These are phyloP conservation scores for Pyrus communis DNA, from an alignment of 306 rosid genomes.

Conservation along the genomic window DNA sequence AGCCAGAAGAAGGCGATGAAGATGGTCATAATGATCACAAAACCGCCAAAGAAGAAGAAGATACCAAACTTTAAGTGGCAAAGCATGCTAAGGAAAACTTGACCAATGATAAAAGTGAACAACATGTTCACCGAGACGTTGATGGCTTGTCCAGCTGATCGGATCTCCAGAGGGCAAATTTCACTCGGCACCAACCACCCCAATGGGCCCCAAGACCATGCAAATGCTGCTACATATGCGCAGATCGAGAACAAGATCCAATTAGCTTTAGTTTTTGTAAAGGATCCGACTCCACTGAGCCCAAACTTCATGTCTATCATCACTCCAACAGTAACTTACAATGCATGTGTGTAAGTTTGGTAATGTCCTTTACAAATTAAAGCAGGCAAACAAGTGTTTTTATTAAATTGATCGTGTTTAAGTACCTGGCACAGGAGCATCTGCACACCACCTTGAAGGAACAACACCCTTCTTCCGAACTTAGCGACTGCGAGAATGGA, in stretches of 20 bases:
- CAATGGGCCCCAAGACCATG: slow-evolving; percentile 82
- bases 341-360: background rate
- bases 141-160: slow-evolving; percentile 56
- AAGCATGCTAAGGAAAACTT: slow-evolving; percentile 17
- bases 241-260: slow-evolving; percentile 34
- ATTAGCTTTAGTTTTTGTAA: background rate
- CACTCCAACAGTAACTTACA: background rate
- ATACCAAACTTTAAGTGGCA: slow-evolving; percentile 17
- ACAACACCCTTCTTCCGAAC: background rate
- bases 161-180: slow-evolving; percentile 52
- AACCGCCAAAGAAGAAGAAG: slow-evolving; percentile 57
- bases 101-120: slow-evolving; percentile 61
- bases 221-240: slow-evolving; percentile 47
- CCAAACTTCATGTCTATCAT: background rate
- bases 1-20: slow-evolving; percentile 53
- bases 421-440: background rate
- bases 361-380: background rate
- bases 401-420: background rate
- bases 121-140: slow-evolving; percentile 60
- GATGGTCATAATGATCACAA: slow-evolving; percentile 42
- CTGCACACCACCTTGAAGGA: background rate
- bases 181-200: slow-evolving; percentile 79
- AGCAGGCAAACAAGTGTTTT: too few relatives aligned
- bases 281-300: background rate
- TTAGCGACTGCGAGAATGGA: background rate